Conservation (phyloP, 768 basidiomycete genomes). For the Trichaptum fuscoviolaceum region DNA sequence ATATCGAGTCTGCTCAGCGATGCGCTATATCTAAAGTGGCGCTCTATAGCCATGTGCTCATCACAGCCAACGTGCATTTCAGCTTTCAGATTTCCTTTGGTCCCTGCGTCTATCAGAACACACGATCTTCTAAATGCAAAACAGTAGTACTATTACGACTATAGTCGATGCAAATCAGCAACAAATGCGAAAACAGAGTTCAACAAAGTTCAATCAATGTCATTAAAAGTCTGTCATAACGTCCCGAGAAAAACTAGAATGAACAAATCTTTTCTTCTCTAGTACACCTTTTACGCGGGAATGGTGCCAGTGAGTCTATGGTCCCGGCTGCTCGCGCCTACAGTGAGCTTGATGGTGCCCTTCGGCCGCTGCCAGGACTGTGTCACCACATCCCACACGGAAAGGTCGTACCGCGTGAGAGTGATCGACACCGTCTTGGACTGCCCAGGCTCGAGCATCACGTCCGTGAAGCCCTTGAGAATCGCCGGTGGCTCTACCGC, state of each 20-base stretch:
- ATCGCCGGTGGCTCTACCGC: slow-evolving; percentile 68
- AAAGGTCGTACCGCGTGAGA: slow-evolving; percentile 65
- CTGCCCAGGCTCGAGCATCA: slow-evolving; percentile 44
- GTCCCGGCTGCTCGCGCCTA: slow-evolving; percentile 70
- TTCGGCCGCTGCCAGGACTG: slow-evolving; percentile 74
- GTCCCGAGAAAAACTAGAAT: not conserved
- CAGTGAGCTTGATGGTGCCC: slow-evolving; percentile 55
- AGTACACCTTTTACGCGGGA: not conserved
- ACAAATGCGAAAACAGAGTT: not conserved
- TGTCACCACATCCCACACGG: slow-evolving; percentile 66
- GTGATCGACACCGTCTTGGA: slow-evolving; percentile 43
- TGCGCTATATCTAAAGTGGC: not conserved
- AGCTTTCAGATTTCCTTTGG: not conserved
- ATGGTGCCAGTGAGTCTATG: slow-evolving; percentile 41
- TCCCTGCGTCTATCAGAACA: not conserved
- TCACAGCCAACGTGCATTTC: not conserved
- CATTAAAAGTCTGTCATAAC: not conserved
- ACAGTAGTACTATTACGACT: not conserved
- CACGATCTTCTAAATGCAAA: not conserved
- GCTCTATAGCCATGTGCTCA: not conserved
- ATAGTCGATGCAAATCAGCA: not conserved
- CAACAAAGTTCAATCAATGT: not conserved
- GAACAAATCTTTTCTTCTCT: not conserved
- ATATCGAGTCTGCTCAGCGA: not conserved
- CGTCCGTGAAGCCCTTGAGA: slow-evolving; percentile 64